Evolutionary conservation across 2,329 filamentous ascomycete species (phyloP), one percentile per base, ranked within the genome.

Genomic region (Cylindrodendrum hubeiense): DNA sequence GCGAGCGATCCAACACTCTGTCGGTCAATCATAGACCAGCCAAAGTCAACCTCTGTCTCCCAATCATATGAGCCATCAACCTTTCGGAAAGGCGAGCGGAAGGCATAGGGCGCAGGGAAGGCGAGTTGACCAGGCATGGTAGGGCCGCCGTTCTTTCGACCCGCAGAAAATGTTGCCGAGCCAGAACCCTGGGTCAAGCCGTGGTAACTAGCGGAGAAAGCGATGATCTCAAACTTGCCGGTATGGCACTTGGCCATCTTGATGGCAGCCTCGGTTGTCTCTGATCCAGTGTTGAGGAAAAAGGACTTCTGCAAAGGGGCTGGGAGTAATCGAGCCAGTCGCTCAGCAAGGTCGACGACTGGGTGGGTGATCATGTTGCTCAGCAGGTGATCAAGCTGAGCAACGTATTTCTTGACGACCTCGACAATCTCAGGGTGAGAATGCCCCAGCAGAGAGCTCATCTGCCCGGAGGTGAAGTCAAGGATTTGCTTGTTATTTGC

Each of bases 161-260:
- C 87, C 13, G 83, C 81, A 46, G 84, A 83, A 72, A 88, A 90
- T 2, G 85, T 86, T 0, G 87, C 85, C 0, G 82, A 81, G 0
- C 82, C 78, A 0, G 88, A 81, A 3, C 80, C 85, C 5, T 80
- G 80, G 0, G 88, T 91, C 65, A 91, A 79, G 22, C 89, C 89
- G 75, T 91, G 89, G 77, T 85, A 91, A 61, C 85, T 87, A 0
- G 84, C 84, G 1, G 82, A 82, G 56, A 91, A 80, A 0, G 82
- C 89, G 4, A 91, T 86, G 56, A 91, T 84, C 74, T 91, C 89
- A 67, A 88, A 91, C 43, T 87, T 89, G 3, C 88, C 87, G 0
- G 89, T 91, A 69, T 86, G 87, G 30, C 82, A 77, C 74, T 91
- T 91, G 3, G 89, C 89, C 70, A 91, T 83, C 60, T 88, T 87